Conservation (phyloP, 1,139 yeast genomes). For the Arxiozyma slooffiae region DNA sequence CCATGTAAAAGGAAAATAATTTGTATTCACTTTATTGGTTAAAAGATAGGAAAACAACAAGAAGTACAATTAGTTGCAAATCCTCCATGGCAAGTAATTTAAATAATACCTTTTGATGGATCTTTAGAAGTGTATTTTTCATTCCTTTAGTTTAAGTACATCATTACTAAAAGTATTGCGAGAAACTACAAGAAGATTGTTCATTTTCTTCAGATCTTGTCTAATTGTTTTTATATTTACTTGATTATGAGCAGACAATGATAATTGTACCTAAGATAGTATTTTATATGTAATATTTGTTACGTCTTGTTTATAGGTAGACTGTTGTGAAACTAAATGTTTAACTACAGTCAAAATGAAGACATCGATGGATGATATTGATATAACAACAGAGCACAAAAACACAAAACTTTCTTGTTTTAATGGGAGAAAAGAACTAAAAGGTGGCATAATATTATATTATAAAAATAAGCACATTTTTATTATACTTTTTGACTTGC, state of each 20-base stretch:
- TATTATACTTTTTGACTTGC: too few relatives aligned
- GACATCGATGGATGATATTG: too few relatives aligned
- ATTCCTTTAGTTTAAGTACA: background rate
- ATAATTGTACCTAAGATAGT: background rate
- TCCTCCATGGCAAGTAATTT: background rate
- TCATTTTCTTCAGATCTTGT: too few relatives aligned
- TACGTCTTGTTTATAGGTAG: too few relatives aligned
- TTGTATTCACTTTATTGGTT: conserved; percentile 1
- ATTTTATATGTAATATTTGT: too few relatives aligned
- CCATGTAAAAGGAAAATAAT: background rate
- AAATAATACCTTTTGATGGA: background rate
- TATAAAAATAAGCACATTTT: background rate
- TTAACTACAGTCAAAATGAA: too few relatives aligned
- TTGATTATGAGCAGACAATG: background rate
- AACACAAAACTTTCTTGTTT: background rate
- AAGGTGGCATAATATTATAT: background rate
- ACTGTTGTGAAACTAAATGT: background rate
- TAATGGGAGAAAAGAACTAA: background rate
- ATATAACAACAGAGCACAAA: too few relatives aligned
- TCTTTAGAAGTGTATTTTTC: background rate
- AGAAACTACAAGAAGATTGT: background rate
- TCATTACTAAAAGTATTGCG: too few relatives aligned
- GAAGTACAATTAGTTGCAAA: background rate
- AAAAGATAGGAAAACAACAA: background rate
- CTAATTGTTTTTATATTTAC: background rate